phyloP scores from a whole-genome alignment of 805 yeast species.

The Sugiyamaella floridensis region DNA sequence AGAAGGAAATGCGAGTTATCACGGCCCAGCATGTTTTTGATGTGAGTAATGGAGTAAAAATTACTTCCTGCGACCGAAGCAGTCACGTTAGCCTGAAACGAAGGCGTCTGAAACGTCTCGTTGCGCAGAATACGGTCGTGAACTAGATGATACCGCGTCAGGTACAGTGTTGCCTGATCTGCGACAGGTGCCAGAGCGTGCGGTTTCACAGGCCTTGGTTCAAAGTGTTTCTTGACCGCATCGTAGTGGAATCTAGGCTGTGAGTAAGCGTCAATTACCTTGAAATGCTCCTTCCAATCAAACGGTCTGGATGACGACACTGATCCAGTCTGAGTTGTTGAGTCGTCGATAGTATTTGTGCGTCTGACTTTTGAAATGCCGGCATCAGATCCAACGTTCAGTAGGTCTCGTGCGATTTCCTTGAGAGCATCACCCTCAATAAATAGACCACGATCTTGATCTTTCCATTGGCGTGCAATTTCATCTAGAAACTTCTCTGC shows the following conservation, averaged over 20 bases:
- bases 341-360: slow-evolving; percentile 1
- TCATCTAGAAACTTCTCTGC: slow-evolving; percentile 65
- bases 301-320: slow-evolving; percentile 22
- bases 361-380: background rate
- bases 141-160: slow-evolving; percentile 52
- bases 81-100: slow-evolving; percentile 26
- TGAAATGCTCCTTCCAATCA: slow-evolving; percentile 70
- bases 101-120: slow-evolving; percentile 57
- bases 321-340: background rate
- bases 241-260: slow-evolving; percentile 66
- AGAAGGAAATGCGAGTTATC: slow-evolving; percentile 68
- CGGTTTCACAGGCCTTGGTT: slow-evolving; percentile 18
- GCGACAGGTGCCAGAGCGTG: slow-evolving; percentile 20
- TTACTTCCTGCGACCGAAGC: slow-evolving; percentile 5
- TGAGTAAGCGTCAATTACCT: slow-evolving; percentile 52
- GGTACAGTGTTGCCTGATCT: slow-evolving; percentile 22
- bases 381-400: slow-evolving; percentile 14
- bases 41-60: slow-evolving; percentile 46
- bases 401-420: slow-evolving; percentile 56
- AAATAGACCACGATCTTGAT: slow-evolving; percentile 80
- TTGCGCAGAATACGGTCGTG: slow-evolving; percentile 69
- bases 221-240: slow-evolving; percentile 53
- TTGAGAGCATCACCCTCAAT: slow-evolving; percentile 67
- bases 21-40: slow-evolving; percentile 82
- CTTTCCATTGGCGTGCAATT: slow-evolving; percentile 78